A percentile compares a stretch with the other conserved stretches of the same genome.
Evolutionary conservation across 208 protist species (phyloP).

Genomic region (Polymyxa betae): DNA sequence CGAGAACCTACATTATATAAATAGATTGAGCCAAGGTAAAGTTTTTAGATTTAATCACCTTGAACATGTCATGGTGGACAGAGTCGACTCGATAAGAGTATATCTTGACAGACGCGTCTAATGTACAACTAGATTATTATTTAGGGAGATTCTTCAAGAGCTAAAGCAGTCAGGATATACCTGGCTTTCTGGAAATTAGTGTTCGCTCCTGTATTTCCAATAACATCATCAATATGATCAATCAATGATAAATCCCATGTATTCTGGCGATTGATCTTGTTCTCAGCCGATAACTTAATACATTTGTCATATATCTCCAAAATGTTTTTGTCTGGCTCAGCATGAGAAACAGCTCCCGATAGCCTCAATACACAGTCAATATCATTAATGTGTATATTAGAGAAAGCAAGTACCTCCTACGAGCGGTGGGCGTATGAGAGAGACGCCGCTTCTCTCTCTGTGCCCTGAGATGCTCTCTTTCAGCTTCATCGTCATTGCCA

Average conservation of each 20-base stretch:
- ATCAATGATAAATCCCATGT: constrained; percentile 55
- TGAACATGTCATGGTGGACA: constrained; percentile 59
- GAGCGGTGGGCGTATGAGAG: background rate
- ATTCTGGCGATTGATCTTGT: constrained; percentile 59
- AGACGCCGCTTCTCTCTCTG: constrained; percentile 13
- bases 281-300: constrained; percentile 47
- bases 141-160: background rate
- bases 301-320: constrained; percentile 53
- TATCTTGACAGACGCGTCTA: constrained; percentile 53
- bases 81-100: constrained; percentile 58
- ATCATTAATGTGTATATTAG: background rate
- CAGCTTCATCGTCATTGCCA: constrained; percentile 29
- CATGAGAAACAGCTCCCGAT: background rate
- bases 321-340: background rate
- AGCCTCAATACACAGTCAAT: background rate
- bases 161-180: background rate
- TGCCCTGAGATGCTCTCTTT: constrained; percentile 5
- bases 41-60: background rate
- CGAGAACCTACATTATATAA: background rate
- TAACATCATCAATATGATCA: constrained; percentile 56
- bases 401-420: background rate
- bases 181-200: constrained; percentile 58
- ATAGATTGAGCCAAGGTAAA: background rate
- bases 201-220: background rate
- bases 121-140: background rate